Percentiles rank a stretch among this genome's conserved stretches.
Conservation (phyloP, 2,329 filamentous ascomycete genomes). For the Peltaster fructicola region DNA sequence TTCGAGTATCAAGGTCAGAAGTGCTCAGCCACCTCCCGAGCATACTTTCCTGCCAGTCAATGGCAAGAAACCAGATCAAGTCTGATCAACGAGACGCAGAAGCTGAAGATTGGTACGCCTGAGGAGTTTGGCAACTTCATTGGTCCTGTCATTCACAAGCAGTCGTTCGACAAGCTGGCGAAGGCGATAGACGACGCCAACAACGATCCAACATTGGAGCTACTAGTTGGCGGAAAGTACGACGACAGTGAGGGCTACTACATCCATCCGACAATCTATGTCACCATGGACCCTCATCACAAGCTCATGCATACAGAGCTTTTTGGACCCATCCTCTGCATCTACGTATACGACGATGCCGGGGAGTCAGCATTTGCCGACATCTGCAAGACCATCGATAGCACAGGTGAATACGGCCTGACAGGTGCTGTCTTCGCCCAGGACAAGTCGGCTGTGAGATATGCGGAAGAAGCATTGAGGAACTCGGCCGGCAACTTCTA, state of each 20-base stretch:
- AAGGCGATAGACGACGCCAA: constrained; percentile 60
- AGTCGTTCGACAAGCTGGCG: constrained; percentile 61
- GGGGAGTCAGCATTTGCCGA: constrained; percentile 31
- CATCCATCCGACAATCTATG: constrained; percentile 66
- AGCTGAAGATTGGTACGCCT: constrained; percentile 52
- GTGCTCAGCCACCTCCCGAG: constrained; percentile 65
- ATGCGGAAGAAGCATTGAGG: constrained; percentile 51
- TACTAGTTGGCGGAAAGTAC: constrained; percentile 57
- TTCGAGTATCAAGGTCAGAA: constrained; percentile 87
- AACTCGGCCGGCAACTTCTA: constrained; percentile 68
- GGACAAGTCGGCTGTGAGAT: constrained; percentile 45
- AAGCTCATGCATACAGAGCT: constrained; percentile 58
- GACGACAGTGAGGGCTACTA: constrained; percentile 65
- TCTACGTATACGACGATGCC: constrained; percentile 58
- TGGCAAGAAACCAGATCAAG: constrained; percentile 52
- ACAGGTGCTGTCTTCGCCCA: constrained; percentile 58
- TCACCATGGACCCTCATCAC: constrained; percentile 53
- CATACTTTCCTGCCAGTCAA: constrained; percentile 56
- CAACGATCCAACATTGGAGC: constrained; percentile 49
- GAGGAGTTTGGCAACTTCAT: constrained; percentile 60
- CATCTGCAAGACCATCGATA: constrained; percentile 32
- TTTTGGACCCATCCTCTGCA: constrained; percentile 58
- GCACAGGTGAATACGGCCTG: constrained; percentile 58
- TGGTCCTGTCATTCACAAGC: constrained; percentile 67
- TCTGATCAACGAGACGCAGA: constrained; percentile 46